A percentile compares a stretch with the other conserved stretches of the same genome.
These are phyloP conservation scores for Pleurozium schreberi DNA, from an alignment of 225 moss, liverwort and hornwort species.

Conservation along the genomic window DNA sequence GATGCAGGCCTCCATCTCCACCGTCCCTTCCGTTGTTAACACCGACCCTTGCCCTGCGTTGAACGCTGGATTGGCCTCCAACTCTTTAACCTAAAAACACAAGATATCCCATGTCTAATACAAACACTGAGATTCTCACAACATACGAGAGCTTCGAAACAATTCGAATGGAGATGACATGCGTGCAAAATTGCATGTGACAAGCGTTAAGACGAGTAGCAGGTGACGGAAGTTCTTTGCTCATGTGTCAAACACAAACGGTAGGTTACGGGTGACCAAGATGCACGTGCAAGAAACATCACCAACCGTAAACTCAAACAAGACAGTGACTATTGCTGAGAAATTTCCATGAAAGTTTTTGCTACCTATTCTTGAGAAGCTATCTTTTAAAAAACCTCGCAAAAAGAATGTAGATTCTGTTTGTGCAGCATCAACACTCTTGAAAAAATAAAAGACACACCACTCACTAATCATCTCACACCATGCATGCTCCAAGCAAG, in stretches of 20 bases:
- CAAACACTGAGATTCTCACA: neutral
- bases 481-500: neutral
- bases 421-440: neutral
- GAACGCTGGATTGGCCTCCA: constrained; percentile 66
- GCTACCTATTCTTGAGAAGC: neutral
- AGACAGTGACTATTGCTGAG: neutral
- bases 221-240: neutral
- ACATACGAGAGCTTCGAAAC: neutral
- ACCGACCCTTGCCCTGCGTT: constrained; percentile 83
- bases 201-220: neutral
- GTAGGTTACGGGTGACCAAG: neutral
- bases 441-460: neutral
- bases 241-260: neutral
- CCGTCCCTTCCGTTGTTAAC: constrained; percentile 61
- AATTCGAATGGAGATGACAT: neutral
- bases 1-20: constrained; percentile 94
- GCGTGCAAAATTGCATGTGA: neutral
- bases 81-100: constrained; percentile 36
- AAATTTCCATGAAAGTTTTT: neutral
- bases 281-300: neutral
- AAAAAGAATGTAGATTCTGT: neutral
- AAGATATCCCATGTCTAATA: neutral
- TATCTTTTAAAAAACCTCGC: neutral
- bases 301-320: neutral
- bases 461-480: neutral